phyloP scores from a whole-genome alignment of 164 flowering plant species.

The Protea cynaroides region DNA sequence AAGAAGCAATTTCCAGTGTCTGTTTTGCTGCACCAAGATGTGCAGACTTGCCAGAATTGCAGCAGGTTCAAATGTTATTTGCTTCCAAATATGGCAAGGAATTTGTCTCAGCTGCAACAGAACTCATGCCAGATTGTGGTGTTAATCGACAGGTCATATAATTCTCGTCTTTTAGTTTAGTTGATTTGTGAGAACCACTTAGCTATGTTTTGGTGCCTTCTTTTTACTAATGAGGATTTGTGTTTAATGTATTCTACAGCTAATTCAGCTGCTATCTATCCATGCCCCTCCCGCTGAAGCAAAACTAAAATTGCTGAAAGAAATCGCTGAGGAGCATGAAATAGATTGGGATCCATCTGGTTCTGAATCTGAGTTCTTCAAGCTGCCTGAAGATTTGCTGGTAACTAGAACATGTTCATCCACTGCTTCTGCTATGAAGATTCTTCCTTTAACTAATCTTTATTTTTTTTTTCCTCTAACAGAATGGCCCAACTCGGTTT shows the following conservation, averaged over 20 bases:
- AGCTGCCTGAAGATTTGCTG: slow-evolving; percentile 81
- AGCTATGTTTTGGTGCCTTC: not conserved
- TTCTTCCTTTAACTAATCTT: slow-evolving; percentile 2
- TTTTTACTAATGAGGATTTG: not conserved
- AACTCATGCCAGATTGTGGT: slow-evolving; percentile 91
- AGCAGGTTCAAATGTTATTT: slow-evolving; percentile 79
- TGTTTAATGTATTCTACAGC: slow-evolving; percentile 31
- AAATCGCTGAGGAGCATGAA: slow-evolving; percentile 90
- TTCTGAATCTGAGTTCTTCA: slow-evolving; percentile 69
- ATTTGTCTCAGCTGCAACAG: slow-evolving; percentile 83
- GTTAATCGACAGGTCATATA: slow-evolving; percentile 86
- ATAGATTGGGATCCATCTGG: slow-evolving; percentile 88
- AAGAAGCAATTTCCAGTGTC: slow-evolving; percentile 90
- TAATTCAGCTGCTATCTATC: slow-evolving; percentile 76
- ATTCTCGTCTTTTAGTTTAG: not conserved
- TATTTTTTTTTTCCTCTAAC: slow-evolving; percentile 15
- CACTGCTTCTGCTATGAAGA: not conserved
- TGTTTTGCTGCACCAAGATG: slow-evolving; percentile 99
- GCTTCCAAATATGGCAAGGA: slow-evolving; percentile 85
- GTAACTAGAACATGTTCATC: slow-evolving; percentile 29
- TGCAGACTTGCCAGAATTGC: slow-evolving; percentile 90
- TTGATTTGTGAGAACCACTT: not conserved
- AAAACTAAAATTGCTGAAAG: slow-evolving; percentile 80
- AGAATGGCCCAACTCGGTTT: slow-evolving; percentile 86
- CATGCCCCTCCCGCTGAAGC: slow-evolving; percentile 83